These are phyloP conservation scores for Adansonia grandidieri DNA, from an alignment of 441 rosid genomes.

Conservation along the genomic window DNA sequence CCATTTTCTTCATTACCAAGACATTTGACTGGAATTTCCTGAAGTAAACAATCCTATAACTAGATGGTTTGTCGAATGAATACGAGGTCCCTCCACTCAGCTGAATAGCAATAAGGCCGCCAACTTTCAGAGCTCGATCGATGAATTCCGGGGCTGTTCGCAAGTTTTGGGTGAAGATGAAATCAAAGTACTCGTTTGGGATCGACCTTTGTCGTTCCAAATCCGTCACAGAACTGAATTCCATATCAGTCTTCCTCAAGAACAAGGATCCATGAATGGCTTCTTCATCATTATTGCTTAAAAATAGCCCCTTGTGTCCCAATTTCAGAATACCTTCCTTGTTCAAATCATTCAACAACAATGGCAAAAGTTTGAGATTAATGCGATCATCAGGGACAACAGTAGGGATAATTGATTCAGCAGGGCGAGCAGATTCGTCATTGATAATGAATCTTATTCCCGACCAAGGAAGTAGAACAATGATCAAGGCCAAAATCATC, in stretches of 20 bases:
- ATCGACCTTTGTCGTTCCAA: slow-evolving; percentile 42
- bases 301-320: slow-evolving; percentile 47
- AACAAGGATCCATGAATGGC: slow-evolving; percentile 35
- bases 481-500: slow-evolving; percentile 43
- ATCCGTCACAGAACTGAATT: slow-evolving; percentile 46
- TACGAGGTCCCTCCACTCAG: slow-evolving; percentile 37
- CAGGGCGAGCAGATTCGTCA: slow-evolving; percentile 7
- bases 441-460: slow-evolving; percentile 17
- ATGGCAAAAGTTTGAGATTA: slow-evolving; percentile 37
- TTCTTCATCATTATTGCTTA: slow-evolving; percentile 40
- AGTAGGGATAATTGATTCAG: background rate
- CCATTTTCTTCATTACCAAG: slow-evolving; percentile 56
- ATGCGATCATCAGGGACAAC: background rate
- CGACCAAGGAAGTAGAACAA: slow-evolving; percentile 41
- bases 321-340: slow-evolving; percentile 57
- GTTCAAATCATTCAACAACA: slow-evolving; percentile 51
- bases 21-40: slow-evolving; percentile 42
- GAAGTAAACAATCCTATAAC: slow-evolving; percentile 55
- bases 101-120: slow-evolving; percentile 53
- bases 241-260: slow-evolving; percentile 37
- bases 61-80: slow-evolving; percentile 44
- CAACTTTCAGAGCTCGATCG: slow-evolving; percentile 58
- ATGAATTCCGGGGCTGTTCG: slow-evolving; percentile 45
- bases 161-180: slow-evolving; percentile 45
- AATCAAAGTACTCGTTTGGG: slow-evolving; percentile 45